phyloP scores from a whole-genome alignment of 768 basidiomycete species.

The Pleurotus djamor region DNA sequence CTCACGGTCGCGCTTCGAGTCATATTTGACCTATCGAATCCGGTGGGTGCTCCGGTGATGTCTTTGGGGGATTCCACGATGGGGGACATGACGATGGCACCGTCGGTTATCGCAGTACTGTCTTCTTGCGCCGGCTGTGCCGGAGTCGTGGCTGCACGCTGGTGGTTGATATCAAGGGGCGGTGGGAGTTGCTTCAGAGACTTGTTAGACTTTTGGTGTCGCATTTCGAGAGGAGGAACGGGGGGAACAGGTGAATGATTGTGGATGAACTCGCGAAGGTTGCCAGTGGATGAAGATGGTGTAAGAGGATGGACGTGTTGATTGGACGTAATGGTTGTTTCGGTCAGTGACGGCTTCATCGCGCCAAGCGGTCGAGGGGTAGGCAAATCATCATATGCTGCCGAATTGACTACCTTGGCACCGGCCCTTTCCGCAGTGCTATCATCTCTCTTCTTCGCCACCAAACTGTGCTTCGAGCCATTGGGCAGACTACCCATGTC shows the following conservation, averaged over 20 bases:
- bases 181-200: slow-evolving; percentile 13
- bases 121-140: not conserved
- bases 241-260: slow-evolving; percentile 4
- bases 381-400: slow-evolving; percentile 12
- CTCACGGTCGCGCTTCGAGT: slow-evolving; percentile 12
- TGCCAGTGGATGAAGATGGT: slow-evolving; percentile 16
- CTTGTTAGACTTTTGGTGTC: slow-evolving; percentile 16
- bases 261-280: slow-evolving; percentile 12
- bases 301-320: slow-evolving; percentile 13
- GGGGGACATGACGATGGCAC: slow-evolving; percentile 20
- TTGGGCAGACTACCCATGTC: slow-evolving; percentile 19
- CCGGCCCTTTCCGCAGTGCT: slow-evolving; percentile 10
- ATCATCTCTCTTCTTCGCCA: slow-evolving; percentile 14
- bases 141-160: slow-evolving; percentile 17
- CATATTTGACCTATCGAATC: slow-evolving; percentile 5
- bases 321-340: slow-evolving; percentile 11
- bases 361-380: not conserved
- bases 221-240: slow-evolving; percentile 10
- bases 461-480: slow-evolving; percentile 18
- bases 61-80: slow-evolving; percentile 47
- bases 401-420: slow-evolving; percentile 12
- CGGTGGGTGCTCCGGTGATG: slow-evolving; percentile 17
- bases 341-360: slow-evolving; percentile 4
- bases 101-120: slow-evolving; percentile 8
- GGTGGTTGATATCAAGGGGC: slow-evolving; percentile 8